A percentile compares a stretch with the other conserved stretches of the same genome.
phyloP scores from a whole-genome alignment of 805 yeast species.

The Candida boleticola region DNA sequence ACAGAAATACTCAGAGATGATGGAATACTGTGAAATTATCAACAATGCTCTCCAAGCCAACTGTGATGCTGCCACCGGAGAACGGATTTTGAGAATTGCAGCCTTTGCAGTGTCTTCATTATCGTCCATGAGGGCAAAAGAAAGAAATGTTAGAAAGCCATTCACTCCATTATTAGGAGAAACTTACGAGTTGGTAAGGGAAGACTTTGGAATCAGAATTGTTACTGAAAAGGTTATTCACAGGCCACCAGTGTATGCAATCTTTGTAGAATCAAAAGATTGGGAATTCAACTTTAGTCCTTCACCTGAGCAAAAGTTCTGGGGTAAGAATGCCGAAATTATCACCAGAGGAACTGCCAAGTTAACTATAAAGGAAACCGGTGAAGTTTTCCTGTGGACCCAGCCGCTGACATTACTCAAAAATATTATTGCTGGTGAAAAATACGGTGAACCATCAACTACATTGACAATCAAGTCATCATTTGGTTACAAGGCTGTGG shows the following conservation, averaged over 20 bases:
- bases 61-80: conserved; percentile 48
- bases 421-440: conserved; percentile 92
- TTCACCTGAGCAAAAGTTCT: conserved; percentile 80
- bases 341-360: conserved; percentile 68
- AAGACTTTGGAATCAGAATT: conserved; percentile 72
- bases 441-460: conserved; percentile 84
- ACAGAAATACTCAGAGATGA: conserved; percentile 74
- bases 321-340: conserved; percentile 92
- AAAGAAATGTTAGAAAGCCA: conserved; percentile 81
- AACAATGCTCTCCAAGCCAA: conserved; percentile 54
- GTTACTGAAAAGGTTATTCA: conserved; percentile 86
- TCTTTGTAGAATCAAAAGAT: conserved; percentile 63
- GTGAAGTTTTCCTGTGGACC: conserved; percentile 75
- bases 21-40: conserved; percentile 72
- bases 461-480: conserved; percentile 65
- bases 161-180: conserved; percentile 95
- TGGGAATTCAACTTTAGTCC: conserved; percentile 73
- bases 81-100: conserved; percentile 65
- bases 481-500: conserved; percentile 64
- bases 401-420: conserved; percentile 82
- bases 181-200: conserved; percentile 85
- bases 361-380: conserved; percentile 54
- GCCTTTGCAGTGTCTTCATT: conserved; percentile 78
- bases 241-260: conserved; percentile 82
- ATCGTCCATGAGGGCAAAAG: conserved; percentile 69